phyloP scores from a whole-genome alignment of 139 green algal species.

The Bryopsis sp. region DNA sequence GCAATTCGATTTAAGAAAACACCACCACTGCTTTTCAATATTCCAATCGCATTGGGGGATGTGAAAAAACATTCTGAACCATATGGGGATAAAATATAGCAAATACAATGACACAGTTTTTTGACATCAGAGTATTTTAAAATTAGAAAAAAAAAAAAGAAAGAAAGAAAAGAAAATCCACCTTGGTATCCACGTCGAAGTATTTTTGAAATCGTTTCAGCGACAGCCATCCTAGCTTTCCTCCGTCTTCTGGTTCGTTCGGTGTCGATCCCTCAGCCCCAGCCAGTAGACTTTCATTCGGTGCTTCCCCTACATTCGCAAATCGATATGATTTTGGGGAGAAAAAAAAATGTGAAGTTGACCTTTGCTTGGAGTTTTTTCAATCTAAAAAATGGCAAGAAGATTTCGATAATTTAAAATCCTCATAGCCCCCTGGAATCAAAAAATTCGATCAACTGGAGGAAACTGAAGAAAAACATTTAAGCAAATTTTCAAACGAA shows the following conservation, averaged over 20 bases:
- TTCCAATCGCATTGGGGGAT: background rate
- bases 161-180: background rate
- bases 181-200: slow-evolving; percentile 13
- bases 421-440: no score
- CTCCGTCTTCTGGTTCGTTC: background rate
- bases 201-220: slow-evolving; percentile 4
- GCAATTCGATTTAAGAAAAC: background rate
- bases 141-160: background rate
- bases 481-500: no score
- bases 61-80: slow-evolving; percentile 1
- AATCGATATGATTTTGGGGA: no score
- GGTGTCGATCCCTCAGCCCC: background rate
- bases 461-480: no score
- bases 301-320: no score
- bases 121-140: background rate
- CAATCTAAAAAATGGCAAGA: no score
- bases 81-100: background rate
- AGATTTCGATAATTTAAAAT: no score
- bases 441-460: no score
- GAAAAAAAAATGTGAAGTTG: no score
- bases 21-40: background rate
- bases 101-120: background rate
- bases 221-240: background rate
- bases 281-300: background rate
- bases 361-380: no score